Base-by-base conservation (phyloP, 495 filamentous ascomycete species). In the Penicillium bovifimosum region DNA sequence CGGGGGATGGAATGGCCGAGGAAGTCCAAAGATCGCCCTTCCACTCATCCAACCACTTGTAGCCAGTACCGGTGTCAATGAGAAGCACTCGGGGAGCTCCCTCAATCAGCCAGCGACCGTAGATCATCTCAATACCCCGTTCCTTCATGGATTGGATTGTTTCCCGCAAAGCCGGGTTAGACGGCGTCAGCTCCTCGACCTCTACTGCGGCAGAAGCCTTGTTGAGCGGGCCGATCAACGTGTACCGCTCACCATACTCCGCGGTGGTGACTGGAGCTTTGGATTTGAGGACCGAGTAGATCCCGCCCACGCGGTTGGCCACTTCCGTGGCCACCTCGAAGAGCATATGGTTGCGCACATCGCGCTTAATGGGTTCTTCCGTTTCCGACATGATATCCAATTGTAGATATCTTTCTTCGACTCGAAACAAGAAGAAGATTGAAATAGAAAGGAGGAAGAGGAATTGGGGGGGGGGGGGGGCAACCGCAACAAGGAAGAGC, bases 251-350 rank as follows among this genome's bases (percentile, higher is more conserved):
- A 61, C 93, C 95, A 92, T 97, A 98, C 70, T 98, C 93, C 14
- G 90, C 90, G 0, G 93, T 96, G 26, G 93, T 98, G 42, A 98
- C 92, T 8, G 93, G 91, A 16, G 93, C 92, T 70, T 98, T 98
- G 46, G 93, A 98, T 74, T 98, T 98, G 65, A 98, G 83, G 46
- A 98, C 93, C 11, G 92, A 96, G 76, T 98, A 98, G 73, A 98
- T 98, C 55, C 93, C 93, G 64, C 93, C 93, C 50, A 98, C 93
- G 74, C 95, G 83, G 76, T 98, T 96, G 46, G 93, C 93, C 53
- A 96, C 93, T 65, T 98, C 93, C 13, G 93, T 97, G 28, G 93
- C 91, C 53, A 96, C 74, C 73, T 98, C 93, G 60, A 98, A 98
- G 42, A 98, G 85, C 64, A 88, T 74, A 61, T 91, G 87, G 62